These are phyloP conservation scores for Akanthomyces uredinophilus DNA, from an alignment of 2,329 filamentous ascomycete species.

Conservation along the genomic window DNA sequence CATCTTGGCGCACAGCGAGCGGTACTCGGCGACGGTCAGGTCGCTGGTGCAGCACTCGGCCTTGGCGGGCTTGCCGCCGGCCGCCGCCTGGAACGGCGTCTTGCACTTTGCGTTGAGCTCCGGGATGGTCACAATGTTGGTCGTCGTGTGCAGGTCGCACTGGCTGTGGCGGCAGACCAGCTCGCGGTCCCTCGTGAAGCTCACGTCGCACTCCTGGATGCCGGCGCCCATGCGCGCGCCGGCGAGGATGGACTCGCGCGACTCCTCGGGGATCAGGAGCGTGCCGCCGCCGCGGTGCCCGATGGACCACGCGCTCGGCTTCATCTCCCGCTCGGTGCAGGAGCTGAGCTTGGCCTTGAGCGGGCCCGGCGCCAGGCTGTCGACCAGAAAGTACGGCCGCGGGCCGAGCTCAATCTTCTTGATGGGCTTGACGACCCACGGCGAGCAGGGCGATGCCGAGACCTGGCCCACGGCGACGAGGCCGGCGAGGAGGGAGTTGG, in stretches of 20 bases:
- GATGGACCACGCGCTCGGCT: conserved; percentile 51
- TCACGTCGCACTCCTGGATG: conserved; percentile 62
- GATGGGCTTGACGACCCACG: conserved; percentile 29
- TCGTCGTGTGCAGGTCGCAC: conserved; percentile 64
- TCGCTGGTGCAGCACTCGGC: conserved; percentile 69
- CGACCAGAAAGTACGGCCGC: conserved; percentile 59
- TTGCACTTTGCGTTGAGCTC: conserved; percentile 61
- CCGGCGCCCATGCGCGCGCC: conserved; percentile 64
- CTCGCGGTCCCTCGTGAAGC: conserved; percentile 59
- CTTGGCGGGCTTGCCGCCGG: conserved; percentile 44
- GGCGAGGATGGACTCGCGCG: conserved; percentile 52
- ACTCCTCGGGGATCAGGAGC: conserved; percentile 61
- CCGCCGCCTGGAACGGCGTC: conserved; percentile 53
- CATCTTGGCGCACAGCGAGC: conserved; percentile 65
- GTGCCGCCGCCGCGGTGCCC: conserved; percentile 59
- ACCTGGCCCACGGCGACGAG: conserved; percentile 26
- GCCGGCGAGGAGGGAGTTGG: conserved; percentile 25
- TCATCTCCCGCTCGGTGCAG: conserved; percentile 51
- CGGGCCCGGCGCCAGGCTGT: conserved; percentile 55
- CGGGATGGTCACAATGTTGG: conserved; percentile 58
- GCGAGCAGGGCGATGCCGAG: conserved; percentile 23
- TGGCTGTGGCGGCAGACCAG: conserved; percentile 65
- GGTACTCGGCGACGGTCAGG: conserved; percentile 63
- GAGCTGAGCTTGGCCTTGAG: conserved; percentile 55
- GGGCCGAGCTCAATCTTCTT: conserved; percentile 55